Conservation (phyloP, 139 green algal genomes). For the Chlorella sp. region DNA sequence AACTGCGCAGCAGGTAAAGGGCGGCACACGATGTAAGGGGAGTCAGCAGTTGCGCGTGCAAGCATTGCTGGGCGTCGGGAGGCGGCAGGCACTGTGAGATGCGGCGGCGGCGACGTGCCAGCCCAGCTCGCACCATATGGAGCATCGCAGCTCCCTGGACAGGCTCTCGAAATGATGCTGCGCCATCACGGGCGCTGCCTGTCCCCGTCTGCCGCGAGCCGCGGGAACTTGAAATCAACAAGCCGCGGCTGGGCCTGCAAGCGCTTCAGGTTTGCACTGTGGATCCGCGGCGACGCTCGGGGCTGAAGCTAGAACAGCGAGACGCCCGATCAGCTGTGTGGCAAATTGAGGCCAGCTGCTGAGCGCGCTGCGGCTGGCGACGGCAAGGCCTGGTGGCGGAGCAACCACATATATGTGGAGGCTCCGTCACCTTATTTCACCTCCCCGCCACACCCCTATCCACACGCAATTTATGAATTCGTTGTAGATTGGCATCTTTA, state of each 20-base stretch:
- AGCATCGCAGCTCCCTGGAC: conserved; percentile 44
- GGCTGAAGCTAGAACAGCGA: neutral
- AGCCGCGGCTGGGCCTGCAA: neutral
- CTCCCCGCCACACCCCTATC: no score
- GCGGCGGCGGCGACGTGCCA: neutral
- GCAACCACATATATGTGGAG: no score
- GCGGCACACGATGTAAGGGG: neutral
- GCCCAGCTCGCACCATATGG: conserved; percentile 42
- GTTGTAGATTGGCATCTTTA: no score
- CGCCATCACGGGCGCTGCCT: conserved; percentile 1
- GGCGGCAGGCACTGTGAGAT: neutral
- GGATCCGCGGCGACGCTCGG: no score
- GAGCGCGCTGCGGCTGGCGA: no score
- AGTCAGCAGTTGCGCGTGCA: neutral
- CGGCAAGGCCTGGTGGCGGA: no score
- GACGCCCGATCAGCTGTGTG: neutral
- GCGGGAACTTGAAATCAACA: neutral
- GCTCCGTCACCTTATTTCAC: no score
- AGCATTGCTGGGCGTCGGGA: neutral
- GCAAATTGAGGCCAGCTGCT: neutral
- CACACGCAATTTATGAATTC: no score
- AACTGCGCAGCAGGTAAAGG: conserved; percentile 29
- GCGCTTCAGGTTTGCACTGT: neutral
- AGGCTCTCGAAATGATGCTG: conserved; percentile 26
- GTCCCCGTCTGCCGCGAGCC: neutral